Conservation (phyloP, 192 early-diverging fungal species). For the Coemansia sp. region DNA sequence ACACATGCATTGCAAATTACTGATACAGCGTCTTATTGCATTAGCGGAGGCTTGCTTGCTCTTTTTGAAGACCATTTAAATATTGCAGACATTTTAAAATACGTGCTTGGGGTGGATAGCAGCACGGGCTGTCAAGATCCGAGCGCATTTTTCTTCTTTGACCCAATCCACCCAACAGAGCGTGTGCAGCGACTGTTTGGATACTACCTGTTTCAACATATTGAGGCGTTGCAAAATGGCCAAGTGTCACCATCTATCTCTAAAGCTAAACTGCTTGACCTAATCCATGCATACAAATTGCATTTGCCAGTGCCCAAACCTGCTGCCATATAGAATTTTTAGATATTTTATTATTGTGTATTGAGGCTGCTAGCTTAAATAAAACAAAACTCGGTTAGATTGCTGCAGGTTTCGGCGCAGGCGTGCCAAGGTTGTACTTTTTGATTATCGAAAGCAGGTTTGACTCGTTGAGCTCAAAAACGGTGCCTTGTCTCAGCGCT, state of each 20-base stretch:
- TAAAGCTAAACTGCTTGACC: constrained; percentile 5
- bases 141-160: constrained; percentile 18
- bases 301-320: constrained; percentile 3
- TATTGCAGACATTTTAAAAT: constrained; percentile 9
- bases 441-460: constrained; percentile 21
- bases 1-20: constrained; percentile 13
- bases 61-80: constrained; percentile 26
- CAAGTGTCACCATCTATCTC: neutral
- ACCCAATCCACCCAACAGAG: constrained; percentile 39
- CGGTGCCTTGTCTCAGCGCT: neutral
- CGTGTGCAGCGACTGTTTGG: constrained; percentile 42
- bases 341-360: neutral
- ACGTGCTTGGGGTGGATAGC: neutral
- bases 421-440: constrained; percentile 23
- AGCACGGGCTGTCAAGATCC: constrained; percentile 14
- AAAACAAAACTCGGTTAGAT: neutral
- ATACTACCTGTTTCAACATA: constrained; percentile 13
- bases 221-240: neutral
- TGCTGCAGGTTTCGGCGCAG: constrained; percentile 19
- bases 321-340: neutral
- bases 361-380: too few relatives aligned
- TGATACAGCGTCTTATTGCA: constrained; percentile 19
- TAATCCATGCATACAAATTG: constrained; percentile 18
- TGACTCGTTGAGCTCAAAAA: constrained; percentile 4
- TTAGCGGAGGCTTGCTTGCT: constrained; percentile 20